A percentile compares a stretch with the other conserved stretches of the same genome.
Conservation (phyloP, 2,329 filamentous ascomycete genomes). For the Epichloe hybrida region DNA sequence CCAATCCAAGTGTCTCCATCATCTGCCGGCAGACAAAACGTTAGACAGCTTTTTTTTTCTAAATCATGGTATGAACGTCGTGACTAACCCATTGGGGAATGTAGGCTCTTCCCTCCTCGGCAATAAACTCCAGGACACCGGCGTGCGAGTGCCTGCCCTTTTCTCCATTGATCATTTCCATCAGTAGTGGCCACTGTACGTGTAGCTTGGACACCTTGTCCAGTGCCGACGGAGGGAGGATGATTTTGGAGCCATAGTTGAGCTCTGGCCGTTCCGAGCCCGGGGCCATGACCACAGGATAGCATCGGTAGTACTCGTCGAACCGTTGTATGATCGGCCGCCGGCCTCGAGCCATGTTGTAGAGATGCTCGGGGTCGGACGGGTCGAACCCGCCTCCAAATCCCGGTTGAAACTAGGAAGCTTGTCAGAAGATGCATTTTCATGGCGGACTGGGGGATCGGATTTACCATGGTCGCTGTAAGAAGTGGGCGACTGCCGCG, state of each 20-base stretch:
- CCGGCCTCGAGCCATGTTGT: slow-evolving; percentile 34
- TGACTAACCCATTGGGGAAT: slow-evolving; percentile 76
- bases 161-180: slow-evolving; percentile 86
- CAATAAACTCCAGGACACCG: slow-evolving; percentile 93
- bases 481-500: neutral
- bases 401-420: slow-evolving; percentile 13
- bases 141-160: slow-evolving; percentile 74
- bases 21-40: slow-evolving; percentile 45
- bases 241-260: slow-evolving; percentile 95
- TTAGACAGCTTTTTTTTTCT: neutral
- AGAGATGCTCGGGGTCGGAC: slow-evolving; percentile 33
- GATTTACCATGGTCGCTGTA: slow-evolving; percentile 1
- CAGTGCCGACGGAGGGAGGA: slow-evolving; percentile 88
- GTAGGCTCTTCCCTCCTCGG: slow-evolving; percentile 93
- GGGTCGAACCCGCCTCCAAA: slow-evolving; percentile 32
- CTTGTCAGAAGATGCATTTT: neutral
- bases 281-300: slow-evolving; percentile 87
- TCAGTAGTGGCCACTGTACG: slow-evolving; percentile 93
- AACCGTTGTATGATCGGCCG: slow-evolving; percentile 58
- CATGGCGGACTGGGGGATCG: neutral
- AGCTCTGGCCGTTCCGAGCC: slow-evolving; percentile 78
- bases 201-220: slow-evolving; percentile 94
- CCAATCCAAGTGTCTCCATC: slow-evolving; percentile 82
- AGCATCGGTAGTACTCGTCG: slow-evolving; percentile 97
- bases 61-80: neutral